These are phyloP conservation scores for Chaetomium tenue DNA, from an alignment of 495 filamentous ascomycete genomes.

Conservation along the genomic window DNA sequence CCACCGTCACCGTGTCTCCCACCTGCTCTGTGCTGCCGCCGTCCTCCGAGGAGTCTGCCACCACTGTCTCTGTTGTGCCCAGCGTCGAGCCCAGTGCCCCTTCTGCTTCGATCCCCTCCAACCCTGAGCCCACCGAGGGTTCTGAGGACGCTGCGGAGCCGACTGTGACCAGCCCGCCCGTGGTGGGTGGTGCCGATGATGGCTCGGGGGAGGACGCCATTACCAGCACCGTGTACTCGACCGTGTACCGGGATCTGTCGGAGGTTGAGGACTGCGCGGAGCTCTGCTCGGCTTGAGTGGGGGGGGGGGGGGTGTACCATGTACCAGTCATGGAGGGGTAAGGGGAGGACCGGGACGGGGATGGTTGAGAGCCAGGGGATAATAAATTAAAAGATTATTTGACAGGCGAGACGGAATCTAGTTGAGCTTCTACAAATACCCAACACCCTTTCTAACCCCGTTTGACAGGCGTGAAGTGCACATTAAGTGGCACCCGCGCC, in stretches of 20 bases:
- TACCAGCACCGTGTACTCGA: conserved; percentile 31
- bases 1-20: conserved; percentile 15
- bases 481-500: conserved; percentile 37
- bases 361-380: background rate
- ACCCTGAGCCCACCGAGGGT: background rate
- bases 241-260: conserved; percentile 32
- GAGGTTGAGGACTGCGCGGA: conserved; percentile 22
- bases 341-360: background rate
- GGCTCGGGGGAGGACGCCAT: conserved; percentile 9
- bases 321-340: background rate
- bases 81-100: no score
- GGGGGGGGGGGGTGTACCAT: no score
- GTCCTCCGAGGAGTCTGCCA: background rate
- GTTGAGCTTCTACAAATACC: background rate
- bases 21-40: background rate
- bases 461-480: conserved; percentile 33
- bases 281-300: conserved; percentile 2
- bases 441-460: background rate
- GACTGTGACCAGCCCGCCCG: conserved; percentile 13
- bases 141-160: background rate
- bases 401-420: background rate
- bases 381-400: background rate
- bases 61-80: background rate
- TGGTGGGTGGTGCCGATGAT: background rate
- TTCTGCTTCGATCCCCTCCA: background rate